Evolutionary conservation across 805 yeast species (phyloP).

Genomic region (Kazachstania bromeliacearum): DNA sequence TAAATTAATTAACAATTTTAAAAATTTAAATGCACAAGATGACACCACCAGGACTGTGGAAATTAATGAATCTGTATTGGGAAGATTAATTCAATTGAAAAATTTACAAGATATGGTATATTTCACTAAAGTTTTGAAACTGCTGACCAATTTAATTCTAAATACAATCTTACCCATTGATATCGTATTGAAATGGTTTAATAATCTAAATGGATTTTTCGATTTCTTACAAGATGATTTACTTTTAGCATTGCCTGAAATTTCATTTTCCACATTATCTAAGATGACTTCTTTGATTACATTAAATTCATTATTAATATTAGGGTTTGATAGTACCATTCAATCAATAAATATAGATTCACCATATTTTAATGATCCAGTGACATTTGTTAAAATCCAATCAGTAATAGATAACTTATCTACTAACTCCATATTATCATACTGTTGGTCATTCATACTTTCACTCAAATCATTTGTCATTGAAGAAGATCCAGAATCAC

Average conservation of each 20-base stretch:
- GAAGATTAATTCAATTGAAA: slow-evolving; percentile 17
- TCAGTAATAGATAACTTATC: slow-evolving; percentile 12
- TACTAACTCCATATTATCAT: slow-evolving; percentile 41
- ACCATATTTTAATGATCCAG: slow-evolving; percentile 35
- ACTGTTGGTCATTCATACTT: slow-evolving; percentile 58
- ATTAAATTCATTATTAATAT: slow-evolving; percentile 37
- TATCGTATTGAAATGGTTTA: slow-evolving; percentile 44
- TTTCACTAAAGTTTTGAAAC: slow-evolving; percentile 29
- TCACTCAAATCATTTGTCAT: slow-evolving; percentile 41
- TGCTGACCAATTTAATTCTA: slow-evolving; percentile 34
- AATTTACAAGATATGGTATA: slow-evolving; percentile 27
- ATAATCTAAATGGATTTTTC: slow-evolving; percentile 6
- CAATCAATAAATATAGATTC: slow-evolving; percentile 31
- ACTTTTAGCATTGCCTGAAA: slow-evolving; percentile 3
- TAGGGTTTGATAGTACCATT: slow-evolving; percentile 47
- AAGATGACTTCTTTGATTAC: slow-evolving; percentile 11
- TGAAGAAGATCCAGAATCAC: slow-evolving; percentile 31
- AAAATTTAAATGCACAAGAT: background rate
- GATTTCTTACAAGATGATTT: slow-evolving; percentile 5
- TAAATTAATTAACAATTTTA: background rate
- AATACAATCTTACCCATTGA: slow-evolving; percentile 30
- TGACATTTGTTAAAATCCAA: slow-evolving; percentile 34
- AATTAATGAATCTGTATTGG: background rate
- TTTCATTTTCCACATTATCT: slow-evolving; percentile 3
- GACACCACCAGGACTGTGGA: background rate